Conservation (phyloP, 352 stramenopile genomes). For the Globisporangium irregulare region DNA sequence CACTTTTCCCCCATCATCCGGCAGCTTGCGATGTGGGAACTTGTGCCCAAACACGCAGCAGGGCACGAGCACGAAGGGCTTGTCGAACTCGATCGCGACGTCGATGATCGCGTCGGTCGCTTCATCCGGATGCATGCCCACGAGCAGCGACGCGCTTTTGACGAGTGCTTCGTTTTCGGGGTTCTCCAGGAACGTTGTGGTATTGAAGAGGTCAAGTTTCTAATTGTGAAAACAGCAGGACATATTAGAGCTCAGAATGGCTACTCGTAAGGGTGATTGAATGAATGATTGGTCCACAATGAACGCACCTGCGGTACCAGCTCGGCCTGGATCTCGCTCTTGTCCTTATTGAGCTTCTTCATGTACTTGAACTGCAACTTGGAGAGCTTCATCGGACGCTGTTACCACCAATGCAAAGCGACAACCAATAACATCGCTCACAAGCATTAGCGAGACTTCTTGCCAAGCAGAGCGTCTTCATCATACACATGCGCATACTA, state of each 20-base stretch:
- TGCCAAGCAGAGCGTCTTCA: neutral
- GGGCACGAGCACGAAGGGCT: constrained; percentile 95
- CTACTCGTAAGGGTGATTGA: too few relatives aligned
- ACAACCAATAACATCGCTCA: constrained; percentile 9
- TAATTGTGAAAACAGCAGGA: constrained; percentile 22
- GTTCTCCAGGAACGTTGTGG: constrained; percentile 51
- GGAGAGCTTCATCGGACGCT: constrained; percentile 73
- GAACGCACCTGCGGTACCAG: constrained; percentile 54
- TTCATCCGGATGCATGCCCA: constrained; percentile 95
- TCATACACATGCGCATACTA: neutral
- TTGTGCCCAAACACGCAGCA: constrained; percentile 94
- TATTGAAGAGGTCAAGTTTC: constrained; percentile 59
- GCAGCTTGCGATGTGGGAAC: constrained; percentile 73
- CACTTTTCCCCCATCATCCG: constrained; percentile 45
- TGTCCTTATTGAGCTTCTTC: constrained; percentile 52
- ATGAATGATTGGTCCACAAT: neutral
- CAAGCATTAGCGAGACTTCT: neutral
- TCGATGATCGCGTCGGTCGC: constrained; percentile 95
- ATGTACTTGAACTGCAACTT: constrained; percentile 70
- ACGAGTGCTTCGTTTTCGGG: constrained; percentile 51
- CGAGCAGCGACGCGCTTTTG: constrained; percentile 69
- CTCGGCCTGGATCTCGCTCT: constrained; percentile 20
- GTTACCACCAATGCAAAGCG: constrained; percentile 5
- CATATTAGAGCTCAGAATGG: neutral
- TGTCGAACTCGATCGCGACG: constrained; percentile 83